Base-by-base conservation (phyloP, 331 rosid species). In the Dryas integrifolia region DNA sequence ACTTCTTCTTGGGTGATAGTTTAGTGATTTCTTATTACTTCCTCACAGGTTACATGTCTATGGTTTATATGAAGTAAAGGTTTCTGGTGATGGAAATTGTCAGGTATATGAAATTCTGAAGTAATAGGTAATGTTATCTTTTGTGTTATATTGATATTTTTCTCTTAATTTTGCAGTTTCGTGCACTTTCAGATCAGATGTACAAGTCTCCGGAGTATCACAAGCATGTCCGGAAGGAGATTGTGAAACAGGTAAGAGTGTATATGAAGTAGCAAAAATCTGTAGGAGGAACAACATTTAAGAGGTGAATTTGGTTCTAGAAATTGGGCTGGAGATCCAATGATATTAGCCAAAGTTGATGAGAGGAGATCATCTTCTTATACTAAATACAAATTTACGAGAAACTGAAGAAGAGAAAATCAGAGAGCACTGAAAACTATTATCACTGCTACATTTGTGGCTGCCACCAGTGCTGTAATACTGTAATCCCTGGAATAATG, bases 1-100 rank as follows among this genome's bases (percentile, higher is more conserved):
- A 64, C 69, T 64, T 43, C 67, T 62, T 62, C 38, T 43, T 44
- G 35, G 39, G 38, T 35, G 65, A 26, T 41, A 40, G 11, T 40
- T 41, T 55, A 69, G 16, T 39, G 39, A 21, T 72, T 30, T 15
- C 72, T 76, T 72, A 10, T 71, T 48, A 18, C 49, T 60, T 69
- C 67, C 81, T 64, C 72, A 52, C 75, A 92, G 95, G 96, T 72
- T 94, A 70, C 81, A 79, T 61, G 74, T 86, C 67, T 85, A 86
- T 65, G 88, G 97, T 79, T 88, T 91, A 43, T 85, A 76, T 60
- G 97, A 94, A 88, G 91, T 91, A 63, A 89, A 85, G 85, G 96
- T 91, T 69, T 88, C 98, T 51, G 97, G 97, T 45, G 97, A 94
- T 77, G 98, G 97, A 72, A 94, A 89, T 76, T 94, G 98, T 70